Conservation (phyloP, 163 green algal species). For the Coccomyxa subellipsoidea region DNA sequence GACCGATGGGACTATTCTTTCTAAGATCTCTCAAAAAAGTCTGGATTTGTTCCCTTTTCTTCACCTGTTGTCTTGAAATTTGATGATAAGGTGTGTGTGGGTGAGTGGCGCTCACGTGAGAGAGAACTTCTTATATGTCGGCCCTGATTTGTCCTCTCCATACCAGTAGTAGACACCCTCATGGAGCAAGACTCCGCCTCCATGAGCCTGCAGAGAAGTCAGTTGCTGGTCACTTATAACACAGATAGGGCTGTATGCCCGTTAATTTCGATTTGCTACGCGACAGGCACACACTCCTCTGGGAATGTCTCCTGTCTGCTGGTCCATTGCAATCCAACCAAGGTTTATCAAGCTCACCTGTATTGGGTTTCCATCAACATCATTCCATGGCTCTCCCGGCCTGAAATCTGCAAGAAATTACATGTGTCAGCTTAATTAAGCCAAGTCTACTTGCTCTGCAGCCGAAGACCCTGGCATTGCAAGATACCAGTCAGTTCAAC, state of each 20-base stretch:
- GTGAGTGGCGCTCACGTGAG: constrained; percentile 12
- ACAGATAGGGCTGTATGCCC: no score
- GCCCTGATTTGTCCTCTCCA: constrained; percentile 41
- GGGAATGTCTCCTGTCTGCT: neutral
- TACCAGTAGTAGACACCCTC: constrained; percentile 41
- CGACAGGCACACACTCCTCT: neutral
- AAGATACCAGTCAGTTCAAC: neutral
- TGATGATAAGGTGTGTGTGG: no score
- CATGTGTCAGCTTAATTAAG: neutral
- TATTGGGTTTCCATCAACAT: neutral
- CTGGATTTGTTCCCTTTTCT: no score
- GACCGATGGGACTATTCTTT: no score
- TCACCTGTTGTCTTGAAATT: no score
- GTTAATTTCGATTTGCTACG: no score
- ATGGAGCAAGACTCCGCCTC: constrained; percentile 33
- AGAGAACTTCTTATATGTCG: constrained; percentile 27
- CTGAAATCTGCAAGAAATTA: neutral
- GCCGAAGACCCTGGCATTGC: neutral
- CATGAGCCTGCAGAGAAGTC: constrained; percentile 34
- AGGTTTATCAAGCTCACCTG: neutral
- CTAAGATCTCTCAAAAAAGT: no score
- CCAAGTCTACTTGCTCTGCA: neutral
- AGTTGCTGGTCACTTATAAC: no score
- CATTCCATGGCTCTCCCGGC: neutral
- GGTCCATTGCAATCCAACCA: neutral